A percentile compares a stretch with the other conserved stretches of the same genome.
These are phyloP conservation scores for Cutaneotrichosporon sp. DNA, from an alignment of 1,284 basidiomycete genomes.

Conservation along the genomic window DNA sequence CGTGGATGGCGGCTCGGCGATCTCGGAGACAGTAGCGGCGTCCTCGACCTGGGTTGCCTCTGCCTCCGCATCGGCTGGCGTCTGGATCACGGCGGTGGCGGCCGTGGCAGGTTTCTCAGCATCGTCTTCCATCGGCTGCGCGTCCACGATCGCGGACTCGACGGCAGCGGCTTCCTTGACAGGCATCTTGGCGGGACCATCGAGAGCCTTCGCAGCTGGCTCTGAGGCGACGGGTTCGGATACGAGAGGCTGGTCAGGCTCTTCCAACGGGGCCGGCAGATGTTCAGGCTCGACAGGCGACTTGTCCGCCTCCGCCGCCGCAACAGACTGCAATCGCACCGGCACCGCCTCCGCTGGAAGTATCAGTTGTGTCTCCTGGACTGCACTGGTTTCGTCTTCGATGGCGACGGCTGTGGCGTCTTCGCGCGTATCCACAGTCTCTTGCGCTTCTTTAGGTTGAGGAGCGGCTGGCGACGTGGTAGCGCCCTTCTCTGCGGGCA, in stretches of 20 bases:
- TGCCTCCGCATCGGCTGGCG: no score
- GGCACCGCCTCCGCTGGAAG: neutral
- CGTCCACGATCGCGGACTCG: neutral
- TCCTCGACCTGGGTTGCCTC: neutral
- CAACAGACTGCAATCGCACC: neutral
- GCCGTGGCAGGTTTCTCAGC: neutral
- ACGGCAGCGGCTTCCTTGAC: neutral
- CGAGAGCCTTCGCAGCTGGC: neutral
- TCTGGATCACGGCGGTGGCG: no score
- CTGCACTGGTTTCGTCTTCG: neutral
- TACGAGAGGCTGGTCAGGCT: neutral
- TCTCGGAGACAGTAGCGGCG: neutral
- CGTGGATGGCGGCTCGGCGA: no score
- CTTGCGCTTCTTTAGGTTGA: neutral
- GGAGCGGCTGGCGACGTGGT: neutral
- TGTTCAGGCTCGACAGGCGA: neutral
- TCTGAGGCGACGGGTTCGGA: neutral
- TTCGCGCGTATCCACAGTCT: neutral
- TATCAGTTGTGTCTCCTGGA: neutral
- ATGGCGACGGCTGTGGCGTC: neutral
- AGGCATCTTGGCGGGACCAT: neutral
- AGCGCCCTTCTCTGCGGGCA: neutral
- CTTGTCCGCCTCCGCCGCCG: neutral
- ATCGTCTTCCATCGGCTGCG: neutral
- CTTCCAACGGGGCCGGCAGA: neutral